Evolutionary conservation across 2,329 filamentous ascomycete genomes (phyloP).

Genomic region (Hypoxylon sp.): DNA sequence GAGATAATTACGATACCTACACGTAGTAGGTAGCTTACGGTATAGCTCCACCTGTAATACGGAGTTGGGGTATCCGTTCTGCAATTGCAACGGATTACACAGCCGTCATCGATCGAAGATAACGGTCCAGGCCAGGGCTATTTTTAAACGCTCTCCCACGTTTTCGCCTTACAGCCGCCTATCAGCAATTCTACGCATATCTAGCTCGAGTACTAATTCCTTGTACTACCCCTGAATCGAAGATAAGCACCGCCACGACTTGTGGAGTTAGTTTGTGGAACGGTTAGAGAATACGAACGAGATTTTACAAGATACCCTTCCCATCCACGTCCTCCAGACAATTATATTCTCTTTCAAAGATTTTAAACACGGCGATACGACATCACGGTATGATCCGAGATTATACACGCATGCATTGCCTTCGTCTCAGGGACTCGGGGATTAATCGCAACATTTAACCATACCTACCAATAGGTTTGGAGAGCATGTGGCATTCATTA

Average conservation of each 20-base stretch:
- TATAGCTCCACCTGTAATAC: conserved; percentile 29
- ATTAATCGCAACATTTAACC: conserved; percentile 38
- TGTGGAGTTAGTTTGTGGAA: conserved; percentile 26
- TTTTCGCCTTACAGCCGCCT: conserved; percentile 43
- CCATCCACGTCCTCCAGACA: conserved; percentile 11
- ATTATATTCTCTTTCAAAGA: conserved; percentile 1
- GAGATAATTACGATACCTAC: conserved; percentile 7
- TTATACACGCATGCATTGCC: conserved; percentile 16
- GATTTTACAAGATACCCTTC: conserved; percentile 6
- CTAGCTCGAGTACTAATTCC: conserved; percentile 13
- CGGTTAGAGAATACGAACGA: conserved; percentile 35
- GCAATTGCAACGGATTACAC: conserved; percentile 7
- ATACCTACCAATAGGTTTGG: conserved; percentile 11
- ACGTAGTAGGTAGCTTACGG: background rate
- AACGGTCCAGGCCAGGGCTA: conserved; percentile 41
- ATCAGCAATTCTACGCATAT: conserved; percentile 39
- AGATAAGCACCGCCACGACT: conserved; percentile 47
- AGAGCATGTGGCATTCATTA: conserved; percentile 37
- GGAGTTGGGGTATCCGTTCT: conserved; percentile 33
- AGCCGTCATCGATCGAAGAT: conserved; percentile 32
- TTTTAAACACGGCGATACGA: conserved; percentile 5
- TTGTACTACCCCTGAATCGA: conserved; percentile 38
- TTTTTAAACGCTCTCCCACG: conserved; percentile 45
- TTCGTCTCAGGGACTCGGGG: conserved; percentile 27
- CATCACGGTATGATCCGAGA: conserved; percentile 41